Percentiles rank a stretch among this genome's conserved stretches.
Evolutionary conservation across 768 basidiomycete genomes (phyloP).

Genomic region (Amanita polypyramis): DNA sequence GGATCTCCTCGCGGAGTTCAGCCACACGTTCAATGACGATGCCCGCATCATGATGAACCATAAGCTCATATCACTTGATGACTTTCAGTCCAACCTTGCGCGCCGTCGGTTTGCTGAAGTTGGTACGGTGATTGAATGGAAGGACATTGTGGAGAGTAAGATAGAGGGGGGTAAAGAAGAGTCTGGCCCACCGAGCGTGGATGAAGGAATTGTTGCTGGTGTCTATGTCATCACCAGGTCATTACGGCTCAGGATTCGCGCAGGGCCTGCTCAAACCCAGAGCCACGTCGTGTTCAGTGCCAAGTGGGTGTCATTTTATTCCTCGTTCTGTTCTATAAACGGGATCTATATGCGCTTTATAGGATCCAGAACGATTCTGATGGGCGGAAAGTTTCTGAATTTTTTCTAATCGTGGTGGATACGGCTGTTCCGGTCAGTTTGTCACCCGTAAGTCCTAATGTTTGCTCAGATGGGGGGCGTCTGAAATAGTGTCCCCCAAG

Average conservation of each 20-base stretch:
- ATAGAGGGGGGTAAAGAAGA: neutral
- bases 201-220: conserved; percentile 14
- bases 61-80: neutral
- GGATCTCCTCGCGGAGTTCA: neutral
- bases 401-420: conserved; percentile 10
- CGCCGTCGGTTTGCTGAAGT: neutral
- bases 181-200: neutral
- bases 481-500: no score
- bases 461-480: no score
- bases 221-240: conserved; percentile 15
- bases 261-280: conserved; percentile 13
- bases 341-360: neutral
- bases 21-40: neutral
- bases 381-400: conserved; percentile 9
- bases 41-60: conserved; percentile 2
- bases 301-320: conserved; percentile 8
- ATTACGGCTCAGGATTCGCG: conserved; percentile 17
- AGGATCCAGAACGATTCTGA: conserved; percentile 7
- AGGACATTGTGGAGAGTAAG: neutral
- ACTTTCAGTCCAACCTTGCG: neutral
- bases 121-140: neutral
- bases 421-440: conserved; percentile 11
- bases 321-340: neutral
- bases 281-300: conserved; percentile 16
- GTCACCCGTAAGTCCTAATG: neutral